Evolutionary conservation across 164 flowering plant genomes (phyloP).

Genomic region (Kingdonia uniflora): DNA sequence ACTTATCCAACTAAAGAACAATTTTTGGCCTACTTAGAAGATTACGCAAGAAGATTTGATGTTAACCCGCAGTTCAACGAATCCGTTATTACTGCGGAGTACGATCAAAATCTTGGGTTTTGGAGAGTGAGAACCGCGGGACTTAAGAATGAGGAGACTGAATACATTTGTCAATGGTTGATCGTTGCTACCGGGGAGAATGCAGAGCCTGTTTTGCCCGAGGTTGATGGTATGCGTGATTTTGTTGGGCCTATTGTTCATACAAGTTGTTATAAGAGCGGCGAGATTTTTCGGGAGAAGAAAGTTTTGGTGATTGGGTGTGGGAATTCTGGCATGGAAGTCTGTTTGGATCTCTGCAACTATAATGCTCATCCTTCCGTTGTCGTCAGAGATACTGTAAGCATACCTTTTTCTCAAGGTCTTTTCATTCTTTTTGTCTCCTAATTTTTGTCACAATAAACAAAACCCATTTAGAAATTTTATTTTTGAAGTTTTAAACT

Average conservation of each 20-base stretch:
- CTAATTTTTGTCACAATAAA: not conserved
- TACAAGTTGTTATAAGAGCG: conserved; percentile 59
- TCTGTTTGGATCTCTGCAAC: conserved; percentile 83
- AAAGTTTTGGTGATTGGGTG: conserved; percentile 82
- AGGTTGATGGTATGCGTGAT: conserved; percentile 44
- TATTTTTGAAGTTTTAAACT: not conserved
- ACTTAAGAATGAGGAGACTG: conserved; percentile 22
- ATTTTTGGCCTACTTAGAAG: conserved; percentile 44
- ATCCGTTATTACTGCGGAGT: conserved; percentile 49
- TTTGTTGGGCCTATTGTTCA: conserved; percentile 58
- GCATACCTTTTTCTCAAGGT: conserved; percentile 14
- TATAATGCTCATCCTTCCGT: conserved; percentile 60
- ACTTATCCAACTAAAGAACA: conserved; percentile 69
- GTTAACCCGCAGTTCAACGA: conserved; percentile 36
- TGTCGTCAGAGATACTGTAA: conserved; percentile 72
- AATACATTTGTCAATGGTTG: conserved; percentile 64
- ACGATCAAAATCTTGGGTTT: conserved; percentile 26
- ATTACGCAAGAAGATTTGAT: conserved; percentile 33
- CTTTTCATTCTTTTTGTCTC: conserved; percentile 1
- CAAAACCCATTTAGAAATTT: too few species aligned
- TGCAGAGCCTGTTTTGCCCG: conserved; percentile 71
- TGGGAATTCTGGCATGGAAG: conserved; percentile 98
- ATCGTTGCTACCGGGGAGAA: conserved; percentile 92
- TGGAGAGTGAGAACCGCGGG: conserved; percentile 47
- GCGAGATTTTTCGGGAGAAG: conserved; percentile 38